These are phyloP conservation scores for Apiospora sp. DNA, from an alignment of 2,329 filamentous ascomycete genomes.

Conservation along the genomic window DNA sequence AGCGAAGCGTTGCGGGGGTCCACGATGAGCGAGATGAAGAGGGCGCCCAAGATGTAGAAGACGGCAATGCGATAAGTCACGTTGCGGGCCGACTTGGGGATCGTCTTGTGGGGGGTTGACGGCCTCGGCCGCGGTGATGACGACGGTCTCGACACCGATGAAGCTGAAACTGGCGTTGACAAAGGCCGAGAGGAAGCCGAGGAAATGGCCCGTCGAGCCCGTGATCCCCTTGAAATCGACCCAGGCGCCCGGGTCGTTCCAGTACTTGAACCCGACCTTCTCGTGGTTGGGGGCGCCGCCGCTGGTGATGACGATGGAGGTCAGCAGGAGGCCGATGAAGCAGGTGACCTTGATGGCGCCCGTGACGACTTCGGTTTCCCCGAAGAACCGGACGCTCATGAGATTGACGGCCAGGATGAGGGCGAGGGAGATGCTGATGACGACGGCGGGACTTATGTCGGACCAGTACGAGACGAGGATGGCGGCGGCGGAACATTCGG, in stretches of 20 bases:
- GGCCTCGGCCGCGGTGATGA: slow-evolving; percentile 48
- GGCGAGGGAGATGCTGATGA: slow-evolving; percentile 37
- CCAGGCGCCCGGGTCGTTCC: slow-evolving; percentile 59
- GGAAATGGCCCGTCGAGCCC: slow-evolving; percentile 46
- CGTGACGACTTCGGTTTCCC: slow-evolving; percentile 29
- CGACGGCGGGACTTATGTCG: slow-evolving; percentile 37
- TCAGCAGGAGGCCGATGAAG: slow-evolving; percentile 58
- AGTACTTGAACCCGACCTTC: slow-evolving; percentile 59
- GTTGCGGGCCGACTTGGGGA: slow-evolving; percentile 42
- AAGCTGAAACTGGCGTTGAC: slow-evolving; percentile 42
- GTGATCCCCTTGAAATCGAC: slow-evolving; percentile 48
- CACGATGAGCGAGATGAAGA: slow-evolving; percentile 32
- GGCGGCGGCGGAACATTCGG: slow-evolving; percentile 44
- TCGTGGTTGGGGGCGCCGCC: slow-evolving; percentile 59
- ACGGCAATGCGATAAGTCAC: slow-evolving; percentile 31
- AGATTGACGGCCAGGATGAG: slow-evolving; percentile 29
- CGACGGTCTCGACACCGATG: slow-evolving; percentile 46
- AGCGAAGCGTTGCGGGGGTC: slow-evolving; percentile 25
- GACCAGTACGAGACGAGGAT: slow-evolving; percentile 36
- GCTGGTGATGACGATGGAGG: slow-evolving; percentile 56
- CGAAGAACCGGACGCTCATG: slow-evolving; percentile 28
- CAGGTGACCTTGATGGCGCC: slow-evolving; percentile 37
- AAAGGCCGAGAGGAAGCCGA: slow-evolving; percentile 48
- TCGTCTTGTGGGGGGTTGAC: slow-evolving; percentile 46
- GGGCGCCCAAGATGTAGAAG: slow-evolving; percentile 32